phyloP scores from a whole-genome alignment of 108 stramenopile species.

The Pseudonitzschia pungens region DNA sequence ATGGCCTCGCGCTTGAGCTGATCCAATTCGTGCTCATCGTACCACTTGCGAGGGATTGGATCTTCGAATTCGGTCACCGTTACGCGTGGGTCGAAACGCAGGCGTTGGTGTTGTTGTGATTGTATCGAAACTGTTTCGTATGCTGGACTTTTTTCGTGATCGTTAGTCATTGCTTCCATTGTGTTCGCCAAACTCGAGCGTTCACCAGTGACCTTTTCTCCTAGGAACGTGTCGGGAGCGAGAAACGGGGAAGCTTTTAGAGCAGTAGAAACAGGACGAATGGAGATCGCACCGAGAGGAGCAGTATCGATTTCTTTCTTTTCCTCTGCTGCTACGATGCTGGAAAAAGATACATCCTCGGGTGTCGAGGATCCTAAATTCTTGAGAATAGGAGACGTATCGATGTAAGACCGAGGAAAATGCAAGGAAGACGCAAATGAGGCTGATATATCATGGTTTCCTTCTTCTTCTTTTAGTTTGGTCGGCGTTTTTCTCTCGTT shows the following conservation, averaged over 20 bases:
- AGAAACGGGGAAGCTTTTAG: not conserved
- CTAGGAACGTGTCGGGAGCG: not conserved
- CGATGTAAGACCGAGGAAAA: conserved; percentile 13
- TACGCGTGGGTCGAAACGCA: conserved; percentile 54
- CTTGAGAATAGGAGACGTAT: not conserved
- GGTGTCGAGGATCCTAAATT: not conserved
- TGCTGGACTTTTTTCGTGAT: not conserved
- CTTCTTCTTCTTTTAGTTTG: not conserved
- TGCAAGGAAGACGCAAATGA: conserved; percentile 13
- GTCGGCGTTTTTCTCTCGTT: not conserved
- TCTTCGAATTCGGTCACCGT: conserved; percentile 45
- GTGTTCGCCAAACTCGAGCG: not conserved
- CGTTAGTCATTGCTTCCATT: not conserved
- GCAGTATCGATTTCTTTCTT: conserved; percentile 9
- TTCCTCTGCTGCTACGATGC: not conserved
- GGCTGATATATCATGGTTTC: not conserved
- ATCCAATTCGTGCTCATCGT: conserved; percentile 54
- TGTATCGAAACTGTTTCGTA: not conserved
- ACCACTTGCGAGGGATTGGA: conserved; percentile 48
- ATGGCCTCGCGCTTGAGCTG: conserved; percentile 66
- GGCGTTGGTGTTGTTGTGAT: conserved; percentile 3
- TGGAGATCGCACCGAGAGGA: not conserved
- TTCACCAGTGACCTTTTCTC: not conserved
- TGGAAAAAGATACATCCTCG: not conserved
- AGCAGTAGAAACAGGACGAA: not conserved